A percentile compares a stretch with the other conserved stretches of the same genome.
These are phyloP conservation scores for Cercophora newfieldiana DNA, from an alignment of 495 filamentous ascomycete genomes.

Conservation along the genomic window DNA sequence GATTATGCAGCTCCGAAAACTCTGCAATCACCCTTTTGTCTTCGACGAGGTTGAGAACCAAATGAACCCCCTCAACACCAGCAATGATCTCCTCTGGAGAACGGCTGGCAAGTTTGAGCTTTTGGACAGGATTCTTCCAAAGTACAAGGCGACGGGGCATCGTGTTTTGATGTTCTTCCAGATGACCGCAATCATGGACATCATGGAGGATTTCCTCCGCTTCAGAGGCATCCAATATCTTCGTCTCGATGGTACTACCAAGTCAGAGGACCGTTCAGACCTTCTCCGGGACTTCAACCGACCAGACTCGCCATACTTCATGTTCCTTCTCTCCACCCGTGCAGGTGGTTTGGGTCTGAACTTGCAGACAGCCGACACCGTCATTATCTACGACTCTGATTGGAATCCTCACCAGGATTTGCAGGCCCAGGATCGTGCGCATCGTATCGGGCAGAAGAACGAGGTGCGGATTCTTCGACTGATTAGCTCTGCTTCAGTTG, in stretches of 20 bases:
- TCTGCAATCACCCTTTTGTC: conserved; percentile 99
- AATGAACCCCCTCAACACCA: conserved; percentile 84
- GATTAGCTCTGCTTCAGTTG: conserved; percentile 94
- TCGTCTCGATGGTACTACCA: conserved; percentile 92
- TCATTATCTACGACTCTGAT: conserved; percentile 99
- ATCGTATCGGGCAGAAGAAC: conserved; percentile 99
- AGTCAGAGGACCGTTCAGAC: conserved; percentile 94
- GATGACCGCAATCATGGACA: conserved; percentile 99
- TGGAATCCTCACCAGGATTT: conserved; percentile 99
- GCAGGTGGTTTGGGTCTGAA: conserved; percentile 97
- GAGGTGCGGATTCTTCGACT: conserved; percentile 94
- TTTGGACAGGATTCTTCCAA: conserved; percentile 86
- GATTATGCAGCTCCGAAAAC: conserved; percentile 98
- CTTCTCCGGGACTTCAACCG: conserved; percentile 87
- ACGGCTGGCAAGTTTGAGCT: conserved; percentile 97
- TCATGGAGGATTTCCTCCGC: conserved; percentile 98
- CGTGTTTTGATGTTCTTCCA: conserved; percentile 99
- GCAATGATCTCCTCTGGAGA: conserved; percentile 93
- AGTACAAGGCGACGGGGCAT: conserved; percentile 86
- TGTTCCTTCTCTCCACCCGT: conserved; percentile 97
- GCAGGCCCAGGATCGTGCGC: conserved; percentile 98
- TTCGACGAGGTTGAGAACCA: conserved; percentile 97
- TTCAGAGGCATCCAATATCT: conserved; percentile 79
- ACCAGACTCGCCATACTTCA: conserved; percentile 87
- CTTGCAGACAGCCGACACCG: conserved; percentile 94